Percentiles rank a stretch among this genome's conserved stretches.
Conservation (phyloP, 345 rosid species). For the Salix brachista region DNA sequence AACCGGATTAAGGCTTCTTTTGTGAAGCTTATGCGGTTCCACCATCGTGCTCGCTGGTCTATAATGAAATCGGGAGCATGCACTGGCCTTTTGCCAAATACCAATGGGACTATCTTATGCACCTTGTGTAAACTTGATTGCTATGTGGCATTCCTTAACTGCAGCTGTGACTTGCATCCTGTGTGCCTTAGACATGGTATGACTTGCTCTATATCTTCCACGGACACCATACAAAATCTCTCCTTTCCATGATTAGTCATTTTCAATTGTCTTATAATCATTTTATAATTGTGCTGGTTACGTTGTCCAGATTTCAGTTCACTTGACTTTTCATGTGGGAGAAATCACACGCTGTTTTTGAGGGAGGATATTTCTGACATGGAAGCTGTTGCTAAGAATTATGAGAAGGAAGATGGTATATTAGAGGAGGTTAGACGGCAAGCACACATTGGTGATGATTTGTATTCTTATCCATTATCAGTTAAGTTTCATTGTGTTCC, state of each 20-base stretch:
- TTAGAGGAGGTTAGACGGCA: constrained; percentile 35
- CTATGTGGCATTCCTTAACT: constrained; percentile 74
- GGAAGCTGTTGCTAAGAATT: constrained; percentile 83
- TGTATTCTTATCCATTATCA: constrained; percentile 49
- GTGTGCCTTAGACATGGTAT: constrained; percentile 90
- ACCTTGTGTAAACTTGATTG: constrained; percentile 91
- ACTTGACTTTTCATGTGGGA: constrained; percentile 72
- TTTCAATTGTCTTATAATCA: constrained; percentile 1
- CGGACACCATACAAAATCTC: neutral
- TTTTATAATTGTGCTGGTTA: constrained; percentile 9
- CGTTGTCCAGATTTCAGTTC: constrained; percentile 50
- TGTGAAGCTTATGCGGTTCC: constrained; percentile 75
- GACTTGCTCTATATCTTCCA: constrained; percentile 6
- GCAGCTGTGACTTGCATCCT: constrained; percentile 59
- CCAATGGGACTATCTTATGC: constrained; percentile 68
- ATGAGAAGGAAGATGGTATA: constrained; percentile 60
- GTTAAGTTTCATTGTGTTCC: constrained; percentile 26
- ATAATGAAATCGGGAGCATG: constrained; percentile 63
- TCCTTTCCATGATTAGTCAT: neutral
- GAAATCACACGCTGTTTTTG: constrained; percentile 52
- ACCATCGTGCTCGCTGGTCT: constrained; percentile 78
- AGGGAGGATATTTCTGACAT: constrained; percentile 62
- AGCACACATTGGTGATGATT: constrained; percentile 41
- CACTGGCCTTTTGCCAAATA: constrained; percentile 44
- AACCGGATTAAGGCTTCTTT: constrained; percentile 57